Base-by-base conservation (phyloP, 2,329 filamentous ascomycete species). In the Onygenales sp. region DNA sequence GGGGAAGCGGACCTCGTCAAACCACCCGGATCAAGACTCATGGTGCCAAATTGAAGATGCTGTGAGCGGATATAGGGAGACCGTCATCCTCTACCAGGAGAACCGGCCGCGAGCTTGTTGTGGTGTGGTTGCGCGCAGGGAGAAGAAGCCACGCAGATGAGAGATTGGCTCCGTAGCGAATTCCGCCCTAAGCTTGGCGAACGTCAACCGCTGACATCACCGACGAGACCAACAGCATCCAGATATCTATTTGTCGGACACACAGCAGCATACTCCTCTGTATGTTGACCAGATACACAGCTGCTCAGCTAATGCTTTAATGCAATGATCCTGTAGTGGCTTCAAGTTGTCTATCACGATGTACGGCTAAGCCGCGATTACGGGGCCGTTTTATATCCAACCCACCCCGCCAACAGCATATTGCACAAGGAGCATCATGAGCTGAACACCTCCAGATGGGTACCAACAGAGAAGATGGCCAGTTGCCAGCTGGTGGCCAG, bases 1-100 rank as follows among this genome's bases (percentile, higher is more conserved):
- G 89, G 89, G 58, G 90, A 93, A 61, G 69, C 66, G 54, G 70
- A 70, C 64, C 70, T 69, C 61, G 66, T 63, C 63, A 71, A 66
- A 58, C 63, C 64, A 63, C 64, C 66, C 50, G 69, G 64, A 68
- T 72, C 69, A 66, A 69, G 68, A 65, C 66, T 72, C 69, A 72
- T 72, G 63, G 57, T 72, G 66, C 64, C 59, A 63, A 62, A 62
- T 53, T 63, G 57, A 57, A 62, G 54, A 54, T 56, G 58, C 51
- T 58, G 58, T 53, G 56, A 53, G 55, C 56, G 53, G 38, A 46
- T 52, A 53, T 54, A 59, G 51, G 58, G 54, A 59, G 57, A 56
- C 53, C 63, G 55, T 62, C 68, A 62, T 71, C 67, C 68, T 72
- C 66, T 61, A 39, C 35, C 33, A 21, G 54, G 54, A 53, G 44